phyloP scores from a whole-genome alignment of 768 basidiomycete genomes.

The Megacollybia marginata region DNA sequence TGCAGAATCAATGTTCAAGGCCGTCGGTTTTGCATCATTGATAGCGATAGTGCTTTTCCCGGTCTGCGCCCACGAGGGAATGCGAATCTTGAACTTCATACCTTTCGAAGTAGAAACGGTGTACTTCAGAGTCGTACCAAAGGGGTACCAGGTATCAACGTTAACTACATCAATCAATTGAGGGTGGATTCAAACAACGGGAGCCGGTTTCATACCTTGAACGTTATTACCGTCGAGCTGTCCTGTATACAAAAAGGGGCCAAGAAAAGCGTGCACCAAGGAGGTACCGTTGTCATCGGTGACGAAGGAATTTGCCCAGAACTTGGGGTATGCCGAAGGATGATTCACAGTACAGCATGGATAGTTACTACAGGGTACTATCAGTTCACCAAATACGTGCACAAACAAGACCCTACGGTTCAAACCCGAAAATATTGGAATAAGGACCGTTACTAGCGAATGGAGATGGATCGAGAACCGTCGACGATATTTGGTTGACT shows the following conservation, averaged over 20 bases:
- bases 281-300: constrained; percentile 19
- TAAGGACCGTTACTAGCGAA: constrained; percentile 31
- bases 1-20: constrained; percentile 19
- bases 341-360: constrained; percentile 39
- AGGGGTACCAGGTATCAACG: constrained; percentile 32
- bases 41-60: constrained; percentile 26
- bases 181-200: not conserved
- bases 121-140: constrained; percentile 29
- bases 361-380: constrained; percentile 22
- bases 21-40: constrained; percentile 14
- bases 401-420: not conserved
- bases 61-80: constrained; percentile 31
- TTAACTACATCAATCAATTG: constrained; percentile 15
- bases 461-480: constrained; percentile 28
- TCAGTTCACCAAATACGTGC: not conserved
- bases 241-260: constrained; percentile 29
- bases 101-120: constrained; percentile 22
- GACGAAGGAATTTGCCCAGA: constrained; percentile 35
- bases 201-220: constrained; percentile 16
- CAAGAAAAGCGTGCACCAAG: constrained; percentile 30
- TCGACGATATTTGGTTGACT: constrained; percentile 37
- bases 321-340: constrained; percentile 32
- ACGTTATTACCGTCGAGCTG: constrained; percentile 26
- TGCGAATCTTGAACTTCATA: constrained; percentile 29
- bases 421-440: constrained; percentile 35